Evolutionary conservation across 2,329 filamentous ascomycete species (phyloP).

Genomic region (Dactylella cylindrospora): DNA sequence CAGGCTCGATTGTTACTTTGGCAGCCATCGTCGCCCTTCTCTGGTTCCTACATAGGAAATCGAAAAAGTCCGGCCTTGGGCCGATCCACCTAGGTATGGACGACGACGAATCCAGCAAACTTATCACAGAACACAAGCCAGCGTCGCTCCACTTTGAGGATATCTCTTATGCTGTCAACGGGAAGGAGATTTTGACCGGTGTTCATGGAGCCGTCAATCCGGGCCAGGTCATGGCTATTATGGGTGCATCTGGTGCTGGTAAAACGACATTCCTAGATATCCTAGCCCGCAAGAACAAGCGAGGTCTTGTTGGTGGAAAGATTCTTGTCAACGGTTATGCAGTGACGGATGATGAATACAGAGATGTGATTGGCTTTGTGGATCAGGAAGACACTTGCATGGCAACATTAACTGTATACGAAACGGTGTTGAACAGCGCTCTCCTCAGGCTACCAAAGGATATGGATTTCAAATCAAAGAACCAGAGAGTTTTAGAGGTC

Average conservation of each 20-base stretch:
- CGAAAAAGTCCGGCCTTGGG: constrained; percentile 63
- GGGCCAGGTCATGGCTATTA: constrained; percentile 94
- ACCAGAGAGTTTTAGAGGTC: constrained; percentile 86
- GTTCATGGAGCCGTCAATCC: constrained; percentile 87
- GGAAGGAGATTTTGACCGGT: constrained; percentile 76
- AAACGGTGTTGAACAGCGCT: constrained; percentile 94
- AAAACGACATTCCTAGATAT: constrained; percentile 98
- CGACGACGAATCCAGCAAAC: constrained; percentile 77
- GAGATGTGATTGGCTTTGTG: constrained; percentile 90
- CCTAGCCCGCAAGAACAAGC: constrained; percentile 93
- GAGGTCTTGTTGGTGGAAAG: constrained; percentile 73
- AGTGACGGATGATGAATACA: constrained; percentile 79
- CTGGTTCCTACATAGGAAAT: constrained; percentile 84
- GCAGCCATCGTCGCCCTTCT: constrained; percentile 54
- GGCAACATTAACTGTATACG: constrained; percentile 91
- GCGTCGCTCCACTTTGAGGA: constrained; percentile 85
- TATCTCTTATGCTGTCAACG: constrained; percentile 81
- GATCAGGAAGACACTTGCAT: constrained; percentile 98
- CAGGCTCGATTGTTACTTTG: constrained; percentile 75
- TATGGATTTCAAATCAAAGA: constrained; percentile 85
- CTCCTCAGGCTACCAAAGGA: constrained; percentile 85
- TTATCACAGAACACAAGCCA: constrained; percentile 89
- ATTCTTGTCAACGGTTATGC: constrained; percentile 95
- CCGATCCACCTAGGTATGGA: constrained; percentile 82
- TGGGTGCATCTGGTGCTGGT: constrained; percentile 95